Evolutionary conservation across 2,329 filamentous ascomycete genomes (phyloP), one percentile per base, ranked within the genome.

Genomic region (Ophiostoma himal-ulmi): DNA sequence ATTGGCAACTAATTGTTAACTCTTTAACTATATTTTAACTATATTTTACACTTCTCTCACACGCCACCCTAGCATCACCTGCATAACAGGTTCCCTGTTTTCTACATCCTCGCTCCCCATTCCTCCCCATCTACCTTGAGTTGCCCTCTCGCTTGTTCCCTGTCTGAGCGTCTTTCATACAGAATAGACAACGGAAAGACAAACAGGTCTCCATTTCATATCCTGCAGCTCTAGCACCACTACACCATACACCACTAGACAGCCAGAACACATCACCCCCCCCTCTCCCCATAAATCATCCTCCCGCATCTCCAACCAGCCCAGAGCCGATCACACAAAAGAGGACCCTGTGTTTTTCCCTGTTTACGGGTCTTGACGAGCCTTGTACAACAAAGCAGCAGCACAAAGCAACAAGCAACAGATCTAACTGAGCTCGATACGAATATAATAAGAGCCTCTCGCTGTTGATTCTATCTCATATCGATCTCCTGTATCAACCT

Each of bases 281-380:
- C 52, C 39, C 39, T 6, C 44, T 17, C 44, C 26, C 57, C 57
- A 62, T 62, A 62, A 34, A 34, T 20, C 36, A 62, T 34, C 26
- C 26, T 62, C 57, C 57, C 57, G 57, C 26, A 5, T 34, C 22
- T 34, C 54, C 57, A 62, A 34, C 57, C 13, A 30, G 13, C 10
- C 26, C 22, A 26, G 22, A 17, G 52, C 52, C 52, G 52, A 57
- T 57, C 52, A 57, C 52, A 65, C 62, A 66, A 66, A 66, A 37
- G 62, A 66, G 57, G 57, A 62, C 57, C 57, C 62, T 37, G 17
- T 66, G 17, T 37, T 36, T 66, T 66, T 66, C 65, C 39, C 39
- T 41, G 41, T 68, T 68, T 37, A 39, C 39, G 37, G 65, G 65
- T 67, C 65, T 67, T 30, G 39, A 67, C 37, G 39, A 44, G 39